Percentiles rank a stretch among this genome's conserved stretches.
Conservation (phyloP, 805 yeast genomes). For the Hagleromyces aurorensis region DNA sequence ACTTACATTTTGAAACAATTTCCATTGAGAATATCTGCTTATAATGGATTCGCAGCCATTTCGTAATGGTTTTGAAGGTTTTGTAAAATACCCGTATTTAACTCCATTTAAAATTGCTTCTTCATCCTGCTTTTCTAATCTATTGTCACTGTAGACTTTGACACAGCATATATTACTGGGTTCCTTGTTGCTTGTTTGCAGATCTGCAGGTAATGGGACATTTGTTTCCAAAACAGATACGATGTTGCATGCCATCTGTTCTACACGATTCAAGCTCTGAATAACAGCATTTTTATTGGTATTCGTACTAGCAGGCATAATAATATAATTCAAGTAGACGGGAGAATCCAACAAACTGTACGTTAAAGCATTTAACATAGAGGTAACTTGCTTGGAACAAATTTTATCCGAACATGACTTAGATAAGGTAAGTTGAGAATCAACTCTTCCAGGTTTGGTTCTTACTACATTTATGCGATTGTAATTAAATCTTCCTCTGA, state of each 20-base stretch:
- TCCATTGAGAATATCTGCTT: conserved; percentile 25
- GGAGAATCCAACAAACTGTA: conserved; percentile 30
- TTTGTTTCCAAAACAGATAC: neutral
- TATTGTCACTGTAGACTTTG: conserved; percentile 9
- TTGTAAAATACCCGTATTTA: conserved; percentile 47
- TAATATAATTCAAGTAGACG: conserved; percentile 38
- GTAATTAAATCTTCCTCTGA: conserved; percentile 62
- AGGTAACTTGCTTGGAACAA: conserved; percentile 50
- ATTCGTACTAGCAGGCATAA: conserved; percentile 33
- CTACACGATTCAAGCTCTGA: too few relatives aligned
- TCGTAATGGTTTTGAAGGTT: conserved; percentile 36
- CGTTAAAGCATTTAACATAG: conserved; percentile 43
- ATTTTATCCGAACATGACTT: conserved; percentile 90
- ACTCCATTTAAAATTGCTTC: conserved; percentile 48
- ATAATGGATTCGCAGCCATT: conserved; percentile 32
- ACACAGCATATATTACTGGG: conserved; percentile 20
- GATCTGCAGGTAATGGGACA: conserved; percentile 13
- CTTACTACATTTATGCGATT: conserved; percentile 57
- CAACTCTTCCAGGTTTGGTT: conserved; percentile 88
- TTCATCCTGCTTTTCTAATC: conserved; percentile 8
- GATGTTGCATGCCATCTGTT: too few relatives aligned
- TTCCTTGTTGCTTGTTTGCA: conserved; percentile 5
- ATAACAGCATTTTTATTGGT: conserved; percentile 12
- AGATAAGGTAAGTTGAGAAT: conserved; percentile 61
- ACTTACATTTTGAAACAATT: conserved; percentile 7